These are phyloP conservation scores for Sequoiadendron giganteum DNA, from an alignment of 75 land plant genomes.

Conservation along the genomic window DNA sequence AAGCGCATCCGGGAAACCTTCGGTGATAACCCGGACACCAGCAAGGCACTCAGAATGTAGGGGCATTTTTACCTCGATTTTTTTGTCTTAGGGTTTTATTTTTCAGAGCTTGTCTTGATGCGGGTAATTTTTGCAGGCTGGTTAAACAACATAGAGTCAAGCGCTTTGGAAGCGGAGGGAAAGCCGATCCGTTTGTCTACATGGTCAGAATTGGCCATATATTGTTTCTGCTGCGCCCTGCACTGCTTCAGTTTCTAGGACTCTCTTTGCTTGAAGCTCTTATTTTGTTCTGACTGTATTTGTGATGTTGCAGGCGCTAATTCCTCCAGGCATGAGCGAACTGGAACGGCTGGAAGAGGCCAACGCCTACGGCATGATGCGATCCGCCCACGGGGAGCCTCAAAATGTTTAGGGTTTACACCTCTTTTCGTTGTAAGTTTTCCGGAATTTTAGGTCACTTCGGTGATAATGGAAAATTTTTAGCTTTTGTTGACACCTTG, in stretches of 20 bases:
- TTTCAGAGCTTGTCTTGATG: not conserved
- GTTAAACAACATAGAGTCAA: conserved; percentile 14
- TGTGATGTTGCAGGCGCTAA: conserved; percentile 6
- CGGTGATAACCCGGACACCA: conserved; percentile 10
- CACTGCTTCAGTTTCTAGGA: not conserved
- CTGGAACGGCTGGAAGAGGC: conserved; percentile 8
- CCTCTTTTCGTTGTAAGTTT: not conserved
- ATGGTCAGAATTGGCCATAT: conserved; percentile 4
- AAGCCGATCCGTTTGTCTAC: conserved; percentile 13
- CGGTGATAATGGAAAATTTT: not conserved
- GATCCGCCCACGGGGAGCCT: not conserved
- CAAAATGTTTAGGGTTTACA: not conserved
- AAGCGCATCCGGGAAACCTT: conserved; percentile 9
- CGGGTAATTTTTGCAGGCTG: not conserved
- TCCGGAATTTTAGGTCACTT: not conserved
- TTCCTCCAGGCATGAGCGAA: conserved; percentile 9
- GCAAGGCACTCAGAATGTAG: conserved; percentile 14
- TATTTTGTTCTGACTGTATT: not conserved
- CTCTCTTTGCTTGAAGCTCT: not conserved
- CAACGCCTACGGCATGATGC: not conserved
- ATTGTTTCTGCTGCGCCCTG: not conserved
- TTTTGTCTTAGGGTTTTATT: not conserved
- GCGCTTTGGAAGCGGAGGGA: conserved; percentile 13
- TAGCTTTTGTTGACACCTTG: not conserved
- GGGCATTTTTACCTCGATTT: not conserved